Percentiles rank a stretch among this genome's conserved stretches.
Evolutionary conservation across 345 rosid species (phyloP).

Genomic region (Moringa oleifera): DNA sequence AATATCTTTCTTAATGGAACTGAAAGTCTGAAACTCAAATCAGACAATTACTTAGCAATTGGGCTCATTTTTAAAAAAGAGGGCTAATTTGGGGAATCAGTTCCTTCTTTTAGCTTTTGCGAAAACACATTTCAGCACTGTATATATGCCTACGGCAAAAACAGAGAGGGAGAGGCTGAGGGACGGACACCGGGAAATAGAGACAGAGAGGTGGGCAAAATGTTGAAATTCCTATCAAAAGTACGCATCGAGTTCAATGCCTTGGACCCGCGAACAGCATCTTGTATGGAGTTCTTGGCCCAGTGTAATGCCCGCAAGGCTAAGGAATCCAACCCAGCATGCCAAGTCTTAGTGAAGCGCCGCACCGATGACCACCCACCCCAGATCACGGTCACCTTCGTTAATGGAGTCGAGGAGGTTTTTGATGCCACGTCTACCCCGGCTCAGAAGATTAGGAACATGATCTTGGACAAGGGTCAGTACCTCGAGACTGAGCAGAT

Average conservation of each 20-base stretch:
- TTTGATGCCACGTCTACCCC: conserved; percentile 74
- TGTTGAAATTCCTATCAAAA: conserved; percentile 89
- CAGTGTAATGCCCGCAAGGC: conserved; percentile 91
- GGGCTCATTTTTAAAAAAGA: too few relatives aligned
- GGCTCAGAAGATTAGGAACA: conserved; percentile 68
- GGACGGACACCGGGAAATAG: too few relatives aligned
- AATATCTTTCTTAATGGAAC: too few relatives aligned
- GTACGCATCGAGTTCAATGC: conserved; percentile 81
- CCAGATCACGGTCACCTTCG: conserved; percentile 74
- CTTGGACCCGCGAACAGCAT: conserved; percentile 64
- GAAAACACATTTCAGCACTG: too few relatives aligned
- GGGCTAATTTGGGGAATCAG: too few relatives aligned
- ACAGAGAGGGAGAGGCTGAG: too few relatives aligned
- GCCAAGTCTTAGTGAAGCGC: conserved; percentile 80
- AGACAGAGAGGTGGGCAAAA: conserved; percentile 19
- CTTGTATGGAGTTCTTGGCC: conserved; percentile 86
- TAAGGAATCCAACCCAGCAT: conserved; percentile 80
- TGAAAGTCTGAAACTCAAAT: too few relatives aligned
- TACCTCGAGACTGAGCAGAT: conserved; percentile 79
- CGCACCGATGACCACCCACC: conserved; percentile 85
- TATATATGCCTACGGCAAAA: too few relatives aligned
- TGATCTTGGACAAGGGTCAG: conserved; percentile 82
- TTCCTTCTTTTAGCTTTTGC: too few relatives aligned
- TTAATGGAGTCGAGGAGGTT: conserved; percentile 71
- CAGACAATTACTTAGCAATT: too few relatives aligned